Percentiles rank a stretch among this genome's conserved stretches.
Conservation (phyloP, 352 stramenopile species). For the Globisporangium nagaii region DNA sequence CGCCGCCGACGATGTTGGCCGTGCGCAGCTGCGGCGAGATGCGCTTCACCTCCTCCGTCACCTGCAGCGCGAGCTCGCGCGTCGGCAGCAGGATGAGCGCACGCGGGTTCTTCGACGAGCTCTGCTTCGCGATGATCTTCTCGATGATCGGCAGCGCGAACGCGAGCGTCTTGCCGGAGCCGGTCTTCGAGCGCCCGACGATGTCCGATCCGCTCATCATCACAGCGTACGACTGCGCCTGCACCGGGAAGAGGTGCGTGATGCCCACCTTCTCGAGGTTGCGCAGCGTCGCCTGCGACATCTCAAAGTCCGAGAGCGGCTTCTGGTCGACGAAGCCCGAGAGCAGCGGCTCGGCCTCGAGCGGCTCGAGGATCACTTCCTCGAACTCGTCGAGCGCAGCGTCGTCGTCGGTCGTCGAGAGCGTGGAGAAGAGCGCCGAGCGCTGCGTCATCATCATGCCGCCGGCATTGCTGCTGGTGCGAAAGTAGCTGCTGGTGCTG, state of each 20-base stretch:
- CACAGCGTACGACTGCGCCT: slow-evolving; percentile 75
- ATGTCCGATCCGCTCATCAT: slow-evolving; percentile 82
- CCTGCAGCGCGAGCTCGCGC: slow-evolving; percentile 96
- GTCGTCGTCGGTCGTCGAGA: slow-evolving; percentile 15
- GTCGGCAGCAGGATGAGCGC: slow-evolving; percentile 96
- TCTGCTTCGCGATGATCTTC: slow-evolving; percentile 43
- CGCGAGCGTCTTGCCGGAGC: slow-evolving; percentile 62
- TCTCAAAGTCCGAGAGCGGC: slow-evolving; percentile 53
- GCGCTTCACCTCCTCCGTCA: slow-evolving; percentile 87
- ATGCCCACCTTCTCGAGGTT: slow-evolving; percentile 64
- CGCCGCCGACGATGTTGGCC: slow-evolving; percentile 91
- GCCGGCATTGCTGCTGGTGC: slow-evolving; percentile 44
- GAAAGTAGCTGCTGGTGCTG: slow-evolving; percentile 48
- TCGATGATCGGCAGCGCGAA: slow-evolving; percentile 81
- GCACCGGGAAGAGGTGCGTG: slow-evolving; percentile 80
- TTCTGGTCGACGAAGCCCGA: slow-evolving; percentile 74
- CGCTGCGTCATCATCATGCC: background rate
- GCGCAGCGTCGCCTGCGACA: slow-evolving; percentile 46
- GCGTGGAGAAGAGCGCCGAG: slow-evolving; percentile 2
- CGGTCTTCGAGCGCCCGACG: slow-evolving; percentile 78
- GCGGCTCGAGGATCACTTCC: slow-evolving; percentile 43
- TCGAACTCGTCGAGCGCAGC: slow-evolving; percentile 16
- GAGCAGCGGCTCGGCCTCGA: slow-evolving; percentile 6
- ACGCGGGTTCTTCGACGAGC: slow-evolving; percentile 51
- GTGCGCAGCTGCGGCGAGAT: slow-evolving; percentile 87